Evolutionary conservation across 2,329 filamentous ascomycete genomes (phyloP).

Genomic region (Didymella arachidicola): DNA sequence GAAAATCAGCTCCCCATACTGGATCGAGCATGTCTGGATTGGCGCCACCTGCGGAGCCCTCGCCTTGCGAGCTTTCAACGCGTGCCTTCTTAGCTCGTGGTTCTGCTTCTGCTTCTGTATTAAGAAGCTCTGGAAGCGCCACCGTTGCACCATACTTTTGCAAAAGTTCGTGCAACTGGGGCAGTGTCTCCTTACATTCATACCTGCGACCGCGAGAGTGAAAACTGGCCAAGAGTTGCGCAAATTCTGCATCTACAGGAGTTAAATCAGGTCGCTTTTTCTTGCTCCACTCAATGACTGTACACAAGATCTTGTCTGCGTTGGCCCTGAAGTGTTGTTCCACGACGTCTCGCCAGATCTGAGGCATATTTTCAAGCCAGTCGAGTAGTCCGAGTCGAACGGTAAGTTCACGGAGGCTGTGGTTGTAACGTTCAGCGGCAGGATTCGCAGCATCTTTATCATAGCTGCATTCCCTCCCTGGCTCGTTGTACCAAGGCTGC

Average conservation of each 20-base stretch:
- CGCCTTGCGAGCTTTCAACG: not conserved
- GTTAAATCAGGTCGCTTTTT: not conserved
- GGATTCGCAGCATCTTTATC: not conserved
- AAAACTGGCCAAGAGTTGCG: not conserved
- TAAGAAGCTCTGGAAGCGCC: not conserved
- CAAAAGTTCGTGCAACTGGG: slow-evolving; percentile 4
- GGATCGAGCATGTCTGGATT: not conserved
- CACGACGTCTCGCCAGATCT: slow-evolving; percentile 38
- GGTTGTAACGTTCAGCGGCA: slow-evolving; percentile 40
- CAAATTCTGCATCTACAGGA: not conserved
- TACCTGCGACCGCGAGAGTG: not conserved
- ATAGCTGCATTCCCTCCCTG: slow-evolving; percentile 46
- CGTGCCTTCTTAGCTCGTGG: slow-evolving; percentile 10
- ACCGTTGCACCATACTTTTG: slow-evolving; percentile 13
- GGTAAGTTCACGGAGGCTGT: slow-evolving; percentile 34
- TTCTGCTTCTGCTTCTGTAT: slow-evolving; percentile 1
- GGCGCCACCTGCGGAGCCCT: not conserved
- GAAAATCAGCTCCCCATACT: not conserved
- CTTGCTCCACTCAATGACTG: slow-evolving; percentile 31
- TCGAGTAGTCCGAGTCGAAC: slow-evolving; percentile 44
- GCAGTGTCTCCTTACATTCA: not conserved
- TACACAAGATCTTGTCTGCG: slow-evolving; percentile 34
- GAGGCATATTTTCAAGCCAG: slow-evolving; percentile 38
- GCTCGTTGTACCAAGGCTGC: slow-evolving; percentile 64
- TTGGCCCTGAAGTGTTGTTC: slow-evolving; percentile 38